A percentile compares a stretch with the other conserved stretches of the same genome.
These are phyloP conservation scores for Chaetomiaceae sp. DNA, from an alignment of 2,329 filamentous ascomycete species.

Conservation along the genomic window DNA sequence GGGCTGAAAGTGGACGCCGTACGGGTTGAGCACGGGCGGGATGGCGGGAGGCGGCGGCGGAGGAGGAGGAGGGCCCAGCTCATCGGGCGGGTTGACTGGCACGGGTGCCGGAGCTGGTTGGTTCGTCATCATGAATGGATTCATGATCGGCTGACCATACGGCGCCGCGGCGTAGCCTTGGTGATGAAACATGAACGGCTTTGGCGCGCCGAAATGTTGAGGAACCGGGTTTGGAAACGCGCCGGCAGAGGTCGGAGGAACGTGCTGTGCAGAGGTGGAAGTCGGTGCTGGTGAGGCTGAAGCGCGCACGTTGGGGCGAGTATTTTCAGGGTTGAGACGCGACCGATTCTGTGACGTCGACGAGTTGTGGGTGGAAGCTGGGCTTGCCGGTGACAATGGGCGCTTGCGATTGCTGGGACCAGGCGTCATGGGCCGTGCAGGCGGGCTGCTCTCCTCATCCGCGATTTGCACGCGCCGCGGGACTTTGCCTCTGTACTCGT, in stretches of 20 bases:
- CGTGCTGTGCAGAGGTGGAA: background rate
- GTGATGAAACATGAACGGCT: background rate
- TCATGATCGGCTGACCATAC: background rate
- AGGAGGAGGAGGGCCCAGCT: slow-evolving; percentile 7
- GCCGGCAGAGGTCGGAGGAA: background rate
- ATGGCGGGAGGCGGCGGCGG: slow-evolving; percentile 7
- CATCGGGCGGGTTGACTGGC: slow-evolving; percentile 9
- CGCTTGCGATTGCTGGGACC: background rate
- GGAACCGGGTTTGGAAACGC: background rate
- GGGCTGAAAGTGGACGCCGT: slow-evolving; percentile 50
- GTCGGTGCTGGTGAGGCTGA: background rate
- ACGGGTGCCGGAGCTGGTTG: background rate
- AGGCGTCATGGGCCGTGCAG: background rate
- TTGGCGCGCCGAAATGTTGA: background rate
- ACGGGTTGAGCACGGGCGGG: slow-evolving; percentile 10
- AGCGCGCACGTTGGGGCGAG: background rate
- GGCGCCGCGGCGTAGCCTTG: background rate
- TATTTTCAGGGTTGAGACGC: background rate
- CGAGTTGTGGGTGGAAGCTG: background rate
- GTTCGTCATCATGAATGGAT: background rate
- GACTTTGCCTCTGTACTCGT: background rate
- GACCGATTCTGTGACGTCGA: background rate
- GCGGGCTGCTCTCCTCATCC: background rate
- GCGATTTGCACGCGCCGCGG: background rate
- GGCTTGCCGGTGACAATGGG: slow-evolving; percentile 1